A percentile compares a stretch with the other conserved stretches of the same genome.
phyloP scores from a whole-genome alignment of 1,284 basidiomycete genomes.

The Inonotus obliquus region DNA sequence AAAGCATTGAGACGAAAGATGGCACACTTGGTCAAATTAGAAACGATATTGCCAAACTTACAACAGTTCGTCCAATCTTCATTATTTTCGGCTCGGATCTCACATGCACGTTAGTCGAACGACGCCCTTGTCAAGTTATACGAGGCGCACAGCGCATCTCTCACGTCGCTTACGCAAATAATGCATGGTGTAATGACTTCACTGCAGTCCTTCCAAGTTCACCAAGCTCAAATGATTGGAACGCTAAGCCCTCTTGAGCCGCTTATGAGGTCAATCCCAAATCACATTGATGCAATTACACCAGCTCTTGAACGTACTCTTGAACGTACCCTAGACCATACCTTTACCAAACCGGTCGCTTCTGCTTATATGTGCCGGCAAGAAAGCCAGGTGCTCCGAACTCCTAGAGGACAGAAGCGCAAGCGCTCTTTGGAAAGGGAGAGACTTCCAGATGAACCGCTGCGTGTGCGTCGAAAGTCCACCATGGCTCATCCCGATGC shows the following conservation, averaged over 20 bases:
- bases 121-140: conserved; percentile 8
- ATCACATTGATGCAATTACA: conserved; percentile 2
- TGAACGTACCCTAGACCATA: neutral
- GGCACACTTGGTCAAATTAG: neutral
- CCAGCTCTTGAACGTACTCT: neutral
- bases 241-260: conserved; percentile 9
- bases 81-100: neutral
- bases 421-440: conserved; percentile 1
- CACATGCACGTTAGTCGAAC: neutral
- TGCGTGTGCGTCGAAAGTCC: neutral
- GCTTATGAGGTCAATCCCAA: conserved; percentile 1
- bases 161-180: neutral
- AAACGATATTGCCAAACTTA: neutral
- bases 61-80: conserved; percentile 1
- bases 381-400: neutral
- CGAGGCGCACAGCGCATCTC: conserved; percentile 3
- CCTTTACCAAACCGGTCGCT: neutral
- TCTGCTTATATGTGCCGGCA: neutral
- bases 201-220: conserved; percentile 2
- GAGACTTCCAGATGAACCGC: neutral
- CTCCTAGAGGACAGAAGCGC: conserved; percentile 7
- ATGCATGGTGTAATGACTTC: neutral
- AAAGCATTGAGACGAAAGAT: conserved; percentile 1
- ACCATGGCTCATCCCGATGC: neutral
- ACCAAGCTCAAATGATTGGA: conserved; percentile 2